phyloP scores from a whole-genome alignment of 768 basidiomycete species.

The Hysterangium stoloniferum region DNA sequence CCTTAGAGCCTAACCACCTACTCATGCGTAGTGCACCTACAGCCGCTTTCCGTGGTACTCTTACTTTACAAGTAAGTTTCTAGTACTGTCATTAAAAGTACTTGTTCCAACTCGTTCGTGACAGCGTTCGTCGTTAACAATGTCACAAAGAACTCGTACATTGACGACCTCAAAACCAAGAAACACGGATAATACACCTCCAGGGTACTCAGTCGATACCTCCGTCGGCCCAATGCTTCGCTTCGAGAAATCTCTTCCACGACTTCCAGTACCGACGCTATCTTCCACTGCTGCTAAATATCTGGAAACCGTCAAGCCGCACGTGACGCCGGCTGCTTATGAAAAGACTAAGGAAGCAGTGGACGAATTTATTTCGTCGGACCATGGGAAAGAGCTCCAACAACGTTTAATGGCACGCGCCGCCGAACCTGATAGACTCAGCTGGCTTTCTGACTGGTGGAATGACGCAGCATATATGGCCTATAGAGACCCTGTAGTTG shows the following conservation, averaged over 20 bases:
- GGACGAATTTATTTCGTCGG: constrained; percentile 59
- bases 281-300: constrained; percentile 82
- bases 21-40: background rate
- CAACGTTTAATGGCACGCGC: constrained; percentile 70
- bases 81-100: background rate
- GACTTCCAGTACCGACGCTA: constrained; percentile 78
- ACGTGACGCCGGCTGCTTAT: constrained; percentile 58
- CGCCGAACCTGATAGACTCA: constrained; percentile 44
- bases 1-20: no score
- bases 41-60: background rate
- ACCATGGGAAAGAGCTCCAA: constrained; percentile 68
- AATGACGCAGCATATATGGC: constrained; percentile 87
- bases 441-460: constrained; percentile 99
- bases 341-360: constrained; percentile 51
- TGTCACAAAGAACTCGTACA: background rate
- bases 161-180: background rate
- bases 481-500: constrained; percentile 84
- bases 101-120: background rate
- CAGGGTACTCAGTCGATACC: constrained; percentile 46
- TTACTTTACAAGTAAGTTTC: background rate
- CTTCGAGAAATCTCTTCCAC: constrained; percentile 64
- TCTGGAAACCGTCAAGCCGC: constrained; percentile 76
- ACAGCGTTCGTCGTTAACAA: background rate
- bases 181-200: constrained; percentile 19
- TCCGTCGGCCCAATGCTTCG: constrained; percentile 62